Conservation (phyloP, 2,329 filamentous ascomycete genomes). For the Botrytis medusae region DNA sequence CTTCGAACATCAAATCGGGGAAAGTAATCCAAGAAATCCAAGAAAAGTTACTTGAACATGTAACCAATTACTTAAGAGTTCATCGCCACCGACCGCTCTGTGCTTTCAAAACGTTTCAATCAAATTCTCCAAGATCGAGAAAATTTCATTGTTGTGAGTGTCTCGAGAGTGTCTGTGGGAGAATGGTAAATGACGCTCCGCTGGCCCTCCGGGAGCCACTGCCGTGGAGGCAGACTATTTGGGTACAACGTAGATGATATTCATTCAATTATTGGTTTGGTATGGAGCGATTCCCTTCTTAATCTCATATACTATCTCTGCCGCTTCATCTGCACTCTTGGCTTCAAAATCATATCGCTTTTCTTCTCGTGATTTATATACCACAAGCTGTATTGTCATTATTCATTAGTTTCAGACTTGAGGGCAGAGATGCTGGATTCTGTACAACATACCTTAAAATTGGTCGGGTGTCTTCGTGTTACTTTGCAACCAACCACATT, state of each 20-base stretch:
- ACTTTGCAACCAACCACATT: slow-evolving; percentile 82
- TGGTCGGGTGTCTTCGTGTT: slow-evolving; percentile 73
- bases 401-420: neutral
- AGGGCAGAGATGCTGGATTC: neutral
- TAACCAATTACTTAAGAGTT: neutral
- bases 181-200: neutral
- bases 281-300: slow-evolving; percentile 73
- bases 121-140: neutral
- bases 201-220: neutral
- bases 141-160: neutral
- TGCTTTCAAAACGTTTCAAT: neutral
- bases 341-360: slow-evolving; percentile 86
- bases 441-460: slow-evolving; percentile 65
- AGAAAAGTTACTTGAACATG: neutral
- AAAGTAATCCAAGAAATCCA: neutral
- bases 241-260: neutral
- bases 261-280: slow-evolving; percentile 29
- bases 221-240: neutral
- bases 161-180: neutral
- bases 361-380: slow-evolving; percentile 73
- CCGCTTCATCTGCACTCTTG: slow-evolving; percentile 67
- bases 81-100: neutral
- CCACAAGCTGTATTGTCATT: slow-evolving; percentile 52
- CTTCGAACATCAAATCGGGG: neutral
- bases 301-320: slow-evolving; percentile 76